These are phyloP conservation scores for Carex sylvatica DNA, from an alignment of 202 grass and related monocot species.

Conservation along the genomic window DNA sequence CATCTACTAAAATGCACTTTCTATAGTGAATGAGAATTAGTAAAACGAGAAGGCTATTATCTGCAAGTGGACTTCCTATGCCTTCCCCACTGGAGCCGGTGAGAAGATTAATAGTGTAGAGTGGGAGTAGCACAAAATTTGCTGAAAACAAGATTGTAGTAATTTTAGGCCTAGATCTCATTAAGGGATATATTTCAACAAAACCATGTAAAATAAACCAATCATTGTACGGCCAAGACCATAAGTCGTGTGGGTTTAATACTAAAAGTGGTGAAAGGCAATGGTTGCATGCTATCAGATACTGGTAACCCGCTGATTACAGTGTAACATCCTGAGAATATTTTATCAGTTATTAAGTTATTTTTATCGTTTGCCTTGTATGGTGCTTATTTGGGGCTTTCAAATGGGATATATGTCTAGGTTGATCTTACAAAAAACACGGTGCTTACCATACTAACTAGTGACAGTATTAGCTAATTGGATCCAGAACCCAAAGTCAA, in stretches of 20 bases:
- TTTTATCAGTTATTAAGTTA: background rate
- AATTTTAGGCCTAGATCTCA: slow-evolving; percentile 13
- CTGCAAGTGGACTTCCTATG: slow-evolving; percentile 67
- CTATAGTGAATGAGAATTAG: slow-evolving; percentile 86
- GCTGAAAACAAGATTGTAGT: slow-evolving; percentile 52
- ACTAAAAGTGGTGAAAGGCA: background rate
- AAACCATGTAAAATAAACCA: background rate
- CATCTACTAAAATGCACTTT: slow-evolving; percentile 59
- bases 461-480: background rate
- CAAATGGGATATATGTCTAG: background rate
- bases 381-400: slow-evolving; percentile 12
- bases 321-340: background rate
- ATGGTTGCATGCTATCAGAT: background rate
- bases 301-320: background rate
- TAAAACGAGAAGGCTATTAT: slow-evolving; percentile 84
- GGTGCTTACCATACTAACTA: slow-evolving; percentile 1
- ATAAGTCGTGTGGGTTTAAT: background rate
- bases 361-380: background rate
- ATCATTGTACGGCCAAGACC: background rate
- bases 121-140: slow-evolving; percentile 84
- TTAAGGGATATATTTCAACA: background rate
- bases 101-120: slow-evolving; percentile 92
- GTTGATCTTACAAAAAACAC: background rate
- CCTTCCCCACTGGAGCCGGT: slow-evolving; percentile 62
- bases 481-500: background rate